Conservation (phyloP, 306 rosid species). For the Castanopsis chinensis region DNA sequence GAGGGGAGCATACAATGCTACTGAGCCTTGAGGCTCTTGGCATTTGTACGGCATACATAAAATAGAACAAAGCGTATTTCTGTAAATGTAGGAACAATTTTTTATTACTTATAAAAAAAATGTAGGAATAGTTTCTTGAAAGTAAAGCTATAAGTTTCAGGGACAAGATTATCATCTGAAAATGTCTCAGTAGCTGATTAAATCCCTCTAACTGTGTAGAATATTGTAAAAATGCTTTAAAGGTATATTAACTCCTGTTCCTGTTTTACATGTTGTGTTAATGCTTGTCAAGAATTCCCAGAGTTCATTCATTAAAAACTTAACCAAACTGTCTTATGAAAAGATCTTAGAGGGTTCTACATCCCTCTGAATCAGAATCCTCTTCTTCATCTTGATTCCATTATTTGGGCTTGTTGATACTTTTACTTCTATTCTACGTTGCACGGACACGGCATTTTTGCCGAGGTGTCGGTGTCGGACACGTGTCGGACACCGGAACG, state of each 20-base stretch:
- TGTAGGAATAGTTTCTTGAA: neutral
- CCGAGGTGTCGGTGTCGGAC: too few relatives aligned
- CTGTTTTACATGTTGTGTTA: neutral
- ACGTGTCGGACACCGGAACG: too few relatives aligned
- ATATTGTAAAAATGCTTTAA: neutral
- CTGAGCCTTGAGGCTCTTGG: too few relatives aligned
- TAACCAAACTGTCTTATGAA: neutral
- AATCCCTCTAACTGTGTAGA: neutral
- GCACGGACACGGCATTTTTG: too few relatives aligned
- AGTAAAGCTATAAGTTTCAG: neutral
- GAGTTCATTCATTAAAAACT: neutral
- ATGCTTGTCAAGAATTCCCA: neutral
- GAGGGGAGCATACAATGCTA: too few relatives aligned
- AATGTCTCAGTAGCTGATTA: neutral
- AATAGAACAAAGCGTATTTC: neutral
- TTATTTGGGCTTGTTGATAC: slow-evolving; percentile 5
- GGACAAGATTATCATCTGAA: neutral
- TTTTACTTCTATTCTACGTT: slow-evolving; percentile 2
- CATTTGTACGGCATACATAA: neutral
- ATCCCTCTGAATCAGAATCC: neutral
- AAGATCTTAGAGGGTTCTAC: neutral
- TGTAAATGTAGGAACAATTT: neutral
- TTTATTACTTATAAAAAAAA: neutral
- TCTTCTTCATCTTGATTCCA: slow-evolving; percentile 15
- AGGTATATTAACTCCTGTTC: neutral